Base-by-base conservation (phyloP, 2,329 filamentous ascomycete species). In the Meredithiella fracta region DNA sequence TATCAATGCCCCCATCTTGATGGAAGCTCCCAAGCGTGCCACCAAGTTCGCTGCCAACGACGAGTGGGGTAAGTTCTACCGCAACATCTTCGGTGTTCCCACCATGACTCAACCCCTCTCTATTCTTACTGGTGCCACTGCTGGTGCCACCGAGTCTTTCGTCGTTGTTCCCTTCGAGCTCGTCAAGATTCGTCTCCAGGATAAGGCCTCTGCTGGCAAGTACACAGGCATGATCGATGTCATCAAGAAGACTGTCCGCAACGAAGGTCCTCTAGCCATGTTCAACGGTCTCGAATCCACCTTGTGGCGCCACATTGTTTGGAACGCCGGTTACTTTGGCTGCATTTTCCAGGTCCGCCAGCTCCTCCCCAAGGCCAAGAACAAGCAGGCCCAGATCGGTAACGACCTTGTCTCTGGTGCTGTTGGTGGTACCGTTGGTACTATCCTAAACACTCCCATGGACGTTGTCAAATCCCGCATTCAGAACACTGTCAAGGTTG, bases 31-130 rank as follows among this genome's bases (percentile, higher is more conserved):
- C 65, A 95, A 95, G 80, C 82, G 89, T 72, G 91, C 91, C 47
- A 97, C 88, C 74, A 98, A 98, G 72, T 98, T 98, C 71, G 91
- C 92, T 50, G 92, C 92, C 72, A 98, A 98, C 72, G 92, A 98
- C 69, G 87, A 91, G 69, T 98, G 92, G 92, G 92, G 92, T 65
- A 82, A 89, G 71, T 79, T 96, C 71, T 98, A 94, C 76, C 86
- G 89, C 67, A 84, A 85, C 63, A 68, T 85, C 53, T 97, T 98
- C 67, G 88, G 86, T 62, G 76, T 85, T 56, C 70, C 80, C 57
- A 86, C 95, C 73, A 92, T 94, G 83, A 97, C 79, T 66, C 92
- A 98, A 72, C 79, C 81, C 1, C 80, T 98, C 58, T 94, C 92
- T 23, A 80, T 96, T 62, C 79, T 98, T 53, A 98, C 92, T 3